Conservation (phyloP, 108 stramenopile species). For the Skeletonema tropicum region DNA sequence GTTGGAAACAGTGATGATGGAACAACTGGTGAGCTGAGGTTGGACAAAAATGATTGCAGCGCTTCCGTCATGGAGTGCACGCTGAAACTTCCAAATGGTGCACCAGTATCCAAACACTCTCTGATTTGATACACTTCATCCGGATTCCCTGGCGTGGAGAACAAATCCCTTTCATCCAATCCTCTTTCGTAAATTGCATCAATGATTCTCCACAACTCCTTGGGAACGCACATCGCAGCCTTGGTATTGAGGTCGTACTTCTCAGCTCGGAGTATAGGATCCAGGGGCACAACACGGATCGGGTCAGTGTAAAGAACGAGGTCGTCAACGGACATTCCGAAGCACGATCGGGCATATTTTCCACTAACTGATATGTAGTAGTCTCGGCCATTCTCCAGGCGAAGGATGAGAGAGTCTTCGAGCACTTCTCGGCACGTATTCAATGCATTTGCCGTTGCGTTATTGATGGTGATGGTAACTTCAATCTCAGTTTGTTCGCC, state of each 20-base stretch:
- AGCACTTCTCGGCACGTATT: constrained; percentile 86
- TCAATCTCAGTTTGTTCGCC: constrained; percentile 81
- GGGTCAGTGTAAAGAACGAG: constrained; percentile 90
- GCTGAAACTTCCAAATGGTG: constrained; percentile 62
- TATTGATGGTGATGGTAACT: constrained; percentile 81
- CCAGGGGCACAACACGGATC: constrained; percentile 83
- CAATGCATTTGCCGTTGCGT: constrained; percentile 74
- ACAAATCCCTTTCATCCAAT: constrained; percentile 85
- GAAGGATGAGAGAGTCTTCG: constrained; percentile 91
- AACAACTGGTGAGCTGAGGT: constrained; percentile 86
- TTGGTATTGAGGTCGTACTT: constrained; percentile 62
- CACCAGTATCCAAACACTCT: constrained; percentile 89
- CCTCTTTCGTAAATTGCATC: constrained; percentile 92
- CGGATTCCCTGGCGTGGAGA: constrained; percentile 73
- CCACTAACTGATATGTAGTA: constrained; percentile 89
- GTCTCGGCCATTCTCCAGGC: constrained; percentile 95
- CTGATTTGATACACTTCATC: constrained; percentile 85
- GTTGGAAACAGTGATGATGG: constrained; percentile 78
- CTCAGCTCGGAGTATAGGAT: constrained; percentile 78
- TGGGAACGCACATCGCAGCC: constrained; percentile 90
- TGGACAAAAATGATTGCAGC: constrained; percentile 76
- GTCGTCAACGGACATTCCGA: constrained; percentile 91
- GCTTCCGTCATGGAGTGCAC: constrained; percentile 86
- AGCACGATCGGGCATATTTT: constrained; percentile 89
- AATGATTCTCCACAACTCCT: constrained; percentile 95